Conservation (phyloP, 1,284 basidiomycete species). For the Microstroma glucosiphilum region DNA sequence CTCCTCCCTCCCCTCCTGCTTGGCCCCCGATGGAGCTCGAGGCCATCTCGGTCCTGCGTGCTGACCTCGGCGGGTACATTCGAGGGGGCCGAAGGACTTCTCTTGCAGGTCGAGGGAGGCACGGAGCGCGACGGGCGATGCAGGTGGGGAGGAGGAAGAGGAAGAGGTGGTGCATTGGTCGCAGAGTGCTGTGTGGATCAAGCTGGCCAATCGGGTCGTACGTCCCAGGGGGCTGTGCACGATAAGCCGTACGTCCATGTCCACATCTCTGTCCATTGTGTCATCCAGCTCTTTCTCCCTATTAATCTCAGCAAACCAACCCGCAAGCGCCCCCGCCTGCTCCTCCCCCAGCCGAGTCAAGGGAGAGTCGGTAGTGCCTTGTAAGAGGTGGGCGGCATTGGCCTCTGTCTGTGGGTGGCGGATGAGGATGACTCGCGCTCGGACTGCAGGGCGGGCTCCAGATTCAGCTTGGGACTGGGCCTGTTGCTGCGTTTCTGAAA, state of each 20-base stretch:
- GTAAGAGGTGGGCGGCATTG: conserved; percentile 41
- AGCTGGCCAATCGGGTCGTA: background rate
- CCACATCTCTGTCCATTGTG: too few species aligned
- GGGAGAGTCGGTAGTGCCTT: conserved; percentile 42
- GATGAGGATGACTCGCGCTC: conserved; percentile 26
- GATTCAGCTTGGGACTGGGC: too few species aligned
- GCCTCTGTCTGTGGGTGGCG: conserved; percentile 42
- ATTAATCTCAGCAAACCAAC: conserved; percentile 8
- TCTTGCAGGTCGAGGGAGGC: conserved; percentile 23
- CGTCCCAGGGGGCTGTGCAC: background rate
- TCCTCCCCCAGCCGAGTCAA: conserved; percentile 29
- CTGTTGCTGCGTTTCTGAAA: too few species aligned
- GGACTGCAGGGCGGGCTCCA: too few species aligned
- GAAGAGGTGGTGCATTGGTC: conserved; percentile 3
- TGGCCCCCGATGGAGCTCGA: background rate
- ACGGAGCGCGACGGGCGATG: background rate
- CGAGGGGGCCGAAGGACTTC: conserved; percentile 31
- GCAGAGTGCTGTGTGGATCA: background rate
- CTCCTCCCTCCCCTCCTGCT: conserved; percentile 14
- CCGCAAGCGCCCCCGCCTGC: conserved; percentile 32
- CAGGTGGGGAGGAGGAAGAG: background rate
- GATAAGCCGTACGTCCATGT: background rate
- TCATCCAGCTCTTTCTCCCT: too few species aligned
- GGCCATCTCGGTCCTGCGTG: conserved; percentile 10
- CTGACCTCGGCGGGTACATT: conserved; percentile 26